phyloP scores from a whole-genome alignment of 2,329 filamentous ascomycete species.

The Claviceps humidiphila region DNA sequence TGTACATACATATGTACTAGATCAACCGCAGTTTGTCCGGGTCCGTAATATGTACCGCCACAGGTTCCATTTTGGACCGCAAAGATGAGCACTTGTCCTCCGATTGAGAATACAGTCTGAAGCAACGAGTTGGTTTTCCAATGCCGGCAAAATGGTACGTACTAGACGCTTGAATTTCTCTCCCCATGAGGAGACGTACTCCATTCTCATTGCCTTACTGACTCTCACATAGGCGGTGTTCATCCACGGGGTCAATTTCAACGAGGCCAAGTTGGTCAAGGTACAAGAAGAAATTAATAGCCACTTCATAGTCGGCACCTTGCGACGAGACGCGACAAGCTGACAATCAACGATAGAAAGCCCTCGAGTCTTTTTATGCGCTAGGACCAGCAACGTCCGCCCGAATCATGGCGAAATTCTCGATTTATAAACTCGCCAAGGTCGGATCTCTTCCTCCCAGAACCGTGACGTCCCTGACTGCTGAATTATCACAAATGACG shows the following conservation, averaged over 20 bases:
- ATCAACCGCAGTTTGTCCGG: slow-evolving; percentile 17
- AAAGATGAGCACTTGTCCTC: neutral
- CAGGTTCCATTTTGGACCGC: neutral
- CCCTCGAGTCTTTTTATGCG: slow-evolving; percentile 75
- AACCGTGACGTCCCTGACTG: slow-evolving; percentile 69
- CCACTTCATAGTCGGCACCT: neutral
- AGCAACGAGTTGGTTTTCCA: neutral
- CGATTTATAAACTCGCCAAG: slow-evolving; percentile 72
- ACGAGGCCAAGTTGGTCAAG: slow-evolving; percentile 70
- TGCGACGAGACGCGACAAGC: neutral
- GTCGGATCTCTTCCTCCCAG: slow-evolving; percentile 62
- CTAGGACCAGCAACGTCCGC: slow-evolving; percentile 58
- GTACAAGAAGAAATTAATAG: slow-evolving; percentile 30
- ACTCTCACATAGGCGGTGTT: slow-evolving; percentile 53
- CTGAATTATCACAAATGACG: slow-evolving; percentile 79
- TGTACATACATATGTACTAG: no score
- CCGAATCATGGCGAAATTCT: slow-evolving; percentile 75
- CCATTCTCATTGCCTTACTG: neutral
- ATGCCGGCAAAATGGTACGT: slow-evolving; percentile 2
- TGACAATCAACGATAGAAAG: slow-evolving; percentile 36
- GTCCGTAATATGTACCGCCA: neutral
- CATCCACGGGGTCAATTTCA: slow-evolving; percentile 77
- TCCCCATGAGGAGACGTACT: neutral
- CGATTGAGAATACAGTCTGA: neutral
- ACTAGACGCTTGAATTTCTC: neutral